Evolutionary conservation across 305 asterid species (phyloP), one percentile per base, ranked within the genome.

Genomic region (Solanum chacoense): DNA sequence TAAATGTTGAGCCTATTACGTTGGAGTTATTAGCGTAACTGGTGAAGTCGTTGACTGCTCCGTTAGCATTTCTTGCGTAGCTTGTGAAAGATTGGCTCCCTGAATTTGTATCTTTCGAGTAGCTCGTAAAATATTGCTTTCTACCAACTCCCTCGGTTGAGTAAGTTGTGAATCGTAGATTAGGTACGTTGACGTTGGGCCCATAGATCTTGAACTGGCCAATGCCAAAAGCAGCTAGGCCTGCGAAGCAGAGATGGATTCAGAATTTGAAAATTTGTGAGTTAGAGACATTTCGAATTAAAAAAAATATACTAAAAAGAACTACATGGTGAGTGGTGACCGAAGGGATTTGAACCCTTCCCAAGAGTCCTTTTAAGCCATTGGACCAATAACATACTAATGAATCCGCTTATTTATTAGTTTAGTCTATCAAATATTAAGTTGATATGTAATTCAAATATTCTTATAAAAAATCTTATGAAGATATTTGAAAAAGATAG

Each of bases 21-120:
- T 96, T 96, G 32, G 98, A 92, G 8, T 79, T 87, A 0, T 94
- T 92, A 18, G 95, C 96, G 85, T 96, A 96, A 91, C 90, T 86
- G 65, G 86, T 85, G 93, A 96, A 96, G 3, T 63, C 93, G 22
- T 90, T 94, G 83, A 29, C 75, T 26, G 95, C 99, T 83, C 96
- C 96, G 24, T 94, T 95, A 55, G 93, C 95, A 78, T 91, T 90
- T 63, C 94, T 94, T 22, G 96, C 98, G 84, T 96, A 96, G 93
- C 93, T 93, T 79, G 94, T 91, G 92, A 96, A 95, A 6, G 87
- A 84, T 91, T 95, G 89, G 88, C 90, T 91, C 18, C 98, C 99
- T 72, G 98, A 90, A 79, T 95, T 96, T 20, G 96, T 92, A 1
- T 93, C 83, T 1, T 79, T 37, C 67, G 96, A 34, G 90, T 96